Conservation (phyloP, 495 filamentous ascomycete species). For the Hypoxylon cercidicola region DNA sequence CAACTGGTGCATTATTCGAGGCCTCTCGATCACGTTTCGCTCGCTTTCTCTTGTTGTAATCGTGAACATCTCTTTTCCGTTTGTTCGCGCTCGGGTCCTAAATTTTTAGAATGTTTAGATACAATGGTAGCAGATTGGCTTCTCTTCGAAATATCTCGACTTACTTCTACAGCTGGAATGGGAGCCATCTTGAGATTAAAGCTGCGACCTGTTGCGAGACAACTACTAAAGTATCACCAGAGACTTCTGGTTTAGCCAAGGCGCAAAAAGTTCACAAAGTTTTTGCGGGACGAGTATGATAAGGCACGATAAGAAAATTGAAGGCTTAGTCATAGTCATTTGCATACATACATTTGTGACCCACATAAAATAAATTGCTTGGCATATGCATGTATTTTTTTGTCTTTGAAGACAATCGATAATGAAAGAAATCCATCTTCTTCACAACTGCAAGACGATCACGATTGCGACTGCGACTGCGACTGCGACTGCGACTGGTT, state of each 20-base stretch:
- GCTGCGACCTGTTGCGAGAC: neutral
- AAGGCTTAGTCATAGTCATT: neutral
- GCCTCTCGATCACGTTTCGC: constrained; percentile 18
- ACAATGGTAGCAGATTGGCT: neutral
- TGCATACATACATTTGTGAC: neutral
- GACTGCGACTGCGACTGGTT: constrained; percentile 5
- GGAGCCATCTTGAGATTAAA: constrained; percentile 35
- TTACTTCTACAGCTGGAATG: constrained; percentile 29
- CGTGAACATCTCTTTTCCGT: constrained; percentile 39
- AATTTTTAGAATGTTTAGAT: constrained; percentile 3
- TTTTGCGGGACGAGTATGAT: constrained; percentile 41
- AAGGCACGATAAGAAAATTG: constrained; percentile 40
- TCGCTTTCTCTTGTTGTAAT: constrained; percentile 39
- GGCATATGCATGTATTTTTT: constrained; percentile 7
- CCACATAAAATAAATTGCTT: constrained; percentile 3
- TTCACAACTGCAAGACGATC: neutral
- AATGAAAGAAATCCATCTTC: constrained; percentile 23
- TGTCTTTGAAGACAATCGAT: constrained; percentile 19
- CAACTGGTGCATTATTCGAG: constrained; percentile 2
- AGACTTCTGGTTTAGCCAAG: constrained; percentile 7
- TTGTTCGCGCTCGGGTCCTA: constrained; percentile 33
- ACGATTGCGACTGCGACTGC: too few species aligned
- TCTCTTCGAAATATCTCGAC: neutral
- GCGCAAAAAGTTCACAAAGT: constrained; percentile 37
- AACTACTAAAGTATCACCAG: constrained; percentile 11